Conservation (phyloP, 306 rosid genomes). For the Dalbergia cochinchinensis region DNA sequence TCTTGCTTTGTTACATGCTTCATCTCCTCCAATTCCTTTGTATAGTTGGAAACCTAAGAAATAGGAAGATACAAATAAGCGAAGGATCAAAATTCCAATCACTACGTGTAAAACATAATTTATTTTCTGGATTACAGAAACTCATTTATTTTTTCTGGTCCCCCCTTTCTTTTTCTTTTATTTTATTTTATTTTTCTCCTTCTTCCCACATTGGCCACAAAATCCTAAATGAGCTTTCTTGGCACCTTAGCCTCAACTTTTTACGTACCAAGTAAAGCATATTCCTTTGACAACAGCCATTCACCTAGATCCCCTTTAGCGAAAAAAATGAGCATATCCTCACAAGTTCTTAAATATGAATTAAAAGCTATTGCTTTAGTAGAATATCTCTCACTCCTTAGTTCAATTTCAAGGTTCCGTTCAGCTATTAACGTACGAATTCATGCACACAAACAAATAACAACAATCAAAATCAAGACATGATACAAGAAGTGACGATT, state of each 20-base stretch:
- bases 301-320: conserved; percentile 16
- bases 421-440: neutral
- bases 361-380: conserved; percentile 13
- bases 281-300: conserved; percentile 32
- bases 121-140: too few relatives aligned
- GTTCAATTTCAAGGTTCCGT: conserved; percentile 16
- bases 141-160: neutral
- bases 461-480: neutral
- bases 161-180: neutral
- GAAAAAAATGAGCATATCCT: neutral
- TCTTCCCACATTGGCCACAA: conserved; percentile 9
- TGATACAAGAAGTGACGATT: conserved; percentile 41
- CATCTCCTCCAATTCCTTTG: conserved; percentile 91
- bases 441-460: conserved; percentile 27
- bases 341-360: neutral
- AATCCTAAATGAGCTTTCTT: neutral
- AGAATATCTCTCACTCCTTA: conserved; percentile 10
- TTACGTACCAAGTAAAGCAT: conserved; percentile 42
- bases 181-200: neutral
- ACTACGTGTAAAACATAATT: neutral
- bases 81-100: neutral
- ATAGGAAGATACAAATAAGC: neutral
- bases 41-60: conserved; percentile 73
- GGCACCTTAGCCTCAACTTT: conserved; percentile 23
- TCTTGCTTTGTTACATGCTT: conserved; percentile 91